Evolutionary conservation across 2,329 filamentous ascomycete species (phyloP).

Genomic region (Colletotrichum tofieldiae): DNA sequence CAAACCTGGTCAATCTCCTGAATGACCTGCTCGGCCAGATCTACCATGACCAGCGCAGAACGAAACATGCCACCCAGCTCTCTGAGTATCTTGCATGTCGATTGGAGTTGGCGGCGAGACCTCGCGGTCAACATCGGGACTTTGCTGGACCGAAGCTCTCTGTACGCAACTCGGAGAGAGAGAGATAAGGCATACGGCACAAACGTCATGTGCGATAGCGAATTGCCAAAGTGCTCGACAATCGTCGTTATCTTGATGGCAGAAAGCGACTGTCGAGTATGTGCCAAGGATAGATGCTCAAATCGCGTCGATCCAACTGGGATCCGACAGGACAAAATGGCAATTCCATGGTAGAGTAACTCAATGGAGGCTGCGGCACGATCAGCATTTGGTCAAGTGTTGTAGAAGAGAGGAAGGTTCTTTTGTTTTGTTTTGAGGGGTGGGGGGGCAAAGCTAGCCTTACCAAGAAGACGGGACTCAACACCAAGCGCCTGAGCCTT

Average conservation of each 20-base stretch:
- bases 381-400: constrained; percentile 4
- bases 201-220: constrained; percentile 46
- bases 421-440: too few species aligned
- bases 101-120: constrained; percentile 43
- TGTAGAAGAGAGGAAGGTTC: too few species aligned
- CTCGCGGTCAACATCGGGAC: constrained; percentile 42
- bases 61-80: constrained; percentile 45
- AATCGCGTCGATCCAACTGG: constrained; percentile 33
- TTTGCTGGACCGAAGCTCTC: constrained; percentile 45
- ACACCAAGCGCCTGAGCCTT: constrained; percentile 40
- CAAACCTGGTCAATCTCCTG: constrained; percentile 45
- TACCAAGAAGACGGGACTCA: constrained; percentile 44
- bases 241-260: constrained; percentile 45
- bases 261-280: constrained; percentile 44
- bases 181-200: constrained; percentile 47
- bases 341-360: constrained; percentile 46
- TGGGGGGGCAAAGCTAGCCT: neutral
- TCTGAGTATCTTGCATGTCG: constrained; percentile 44
- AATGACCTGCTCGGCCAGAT: constrained; percentile 45
- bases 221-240: constrained; percentile 44
- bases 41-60: constrained; percentile 46
- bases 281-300: constrained; percentile 36
- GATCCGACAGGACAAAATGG: constrained; percentile 44
- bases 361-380: constrained; percentile 42
- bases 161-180: constrained; percentile 46